Evolutionary conservation across 1,284 basidiomycete species (phyloP), one percentile per base, ranked within the genome.

Genomic region (Cryptococcus depauperatus): DNA sequence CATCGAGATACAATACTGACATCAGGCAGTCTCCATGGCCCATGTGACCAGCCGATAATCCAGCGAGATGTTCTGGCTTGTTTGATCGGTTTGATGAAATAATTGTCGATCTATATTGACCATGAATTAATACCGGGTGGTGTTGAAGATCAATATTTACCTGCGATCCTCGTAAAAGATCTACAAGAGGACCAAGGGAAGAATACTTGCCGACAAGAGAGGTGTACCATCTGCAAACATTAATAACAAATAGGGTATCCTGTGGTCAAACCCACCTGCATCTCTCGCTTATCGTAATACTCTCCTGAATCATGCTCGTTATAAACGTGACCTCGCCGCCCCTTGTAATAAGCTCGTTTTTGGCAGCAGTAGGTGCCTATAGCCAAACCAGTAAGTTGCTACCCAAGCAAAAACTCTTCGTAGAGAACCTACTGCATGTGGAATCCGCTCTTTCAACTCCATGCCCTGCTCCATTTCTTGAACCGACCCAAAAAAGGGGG

Each of bases 281-380:
- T 77, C 76, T 72, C 2, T 66, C 62, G 18, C 70, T 57, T 23
- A 77, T 57, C 1, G 50, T 37, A 4, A 78, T 44, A 55, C 85
- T 88, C 68, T 96, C 91, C 2, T 69, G 58, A 0, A 97, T 76
- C 78, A 97, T 91, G 35, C 73, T 72, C 4, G 70, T 63, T 2
- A 97, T 83, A 54, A 97, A 97, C 0, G 66, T 72, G 0, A 76
- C 76, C 64, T 97, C 93, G 0, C 93, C 93, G 3, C 92, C 91
- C 0, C 74, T 68, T 0, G 83, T 85, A 46, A 96, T 80, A 80
- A 93, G 86, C 66, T 96, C 92, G 16, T 81, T 77, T 13, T 79
- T 76, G 0, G 85, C 79, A 0, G 86, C 90, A 0, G 89, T 92
- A 54, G 86, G 90, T 3, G 81, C 77, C 85, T 85, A 43, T 11